phyloP scores from a whole-genome alignment of 1,284 basidiomycete genomes.

The Cystobasidium slooffiae region DNA sequence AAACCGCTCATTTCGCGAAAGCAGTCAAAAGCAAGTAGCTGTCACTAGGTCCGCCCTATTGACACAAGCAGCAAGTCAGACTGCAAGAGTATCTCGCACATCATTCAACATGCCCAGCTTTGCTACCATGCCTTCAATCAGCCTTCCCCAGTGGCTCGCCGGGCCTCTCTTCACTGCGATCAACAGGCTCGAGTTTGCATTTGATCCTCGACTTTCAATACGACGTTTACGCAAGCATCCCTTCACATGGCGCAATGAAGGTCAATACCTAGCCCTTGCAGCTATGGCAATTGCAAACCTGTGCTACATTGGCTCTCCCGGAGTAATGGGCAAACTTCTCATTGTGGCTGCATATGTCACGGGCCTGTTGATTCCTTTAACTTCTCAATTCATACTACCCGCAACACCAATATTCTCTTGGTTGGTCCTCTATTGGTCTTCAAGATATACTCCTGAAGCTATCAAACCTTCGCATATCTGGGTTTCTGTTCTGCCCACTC shows the following conservation, averaged over 20 bases:
- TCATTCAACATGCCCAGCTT: constrained; percentile 23
- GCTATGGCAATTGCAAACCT: constrained; percentile 40
- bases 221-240: constrained; percentile 25
- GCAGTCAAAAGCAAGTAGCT: no score
- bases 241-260: constrained; percentile 42
- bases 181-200: constrained; percentile 36
- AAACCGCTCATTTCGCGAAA: no score
- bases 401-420: constrained; percentile 77
- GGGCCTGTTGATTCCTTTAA: constrained; percentile 76
- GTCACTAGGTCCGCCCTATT: background rate
- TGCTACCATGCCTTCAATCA: constrained; percentile 30
- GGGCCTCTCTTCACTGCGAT: constrained; percentile 35
- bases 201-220: constrained; percentile 34
- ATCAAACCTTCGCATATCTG: constrained; percentile 77
- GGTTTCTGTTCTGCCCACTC: constrained; percentile 88
- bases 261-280: constrained; percentile 42
- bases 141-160: constrained; percentile 33
- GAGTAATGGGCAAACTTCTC: constrained; percentile 25
- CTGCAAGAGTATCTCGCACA: background rate
- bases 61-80: background rate
- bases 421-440: constrained; percentile 83
- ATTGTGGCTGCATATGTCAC: constrained; percentile 38
- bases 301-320: constrained; percentile 25
- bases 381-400: constrained; percentile 89
- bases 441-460: constrained; percentile 76